A percentile compares a stretch with the other conserved stretches of the same genome.
Conservation (phyloP, 2,329 filamentous ascomycete species). For the Bipolaris zeicola region DNA sequence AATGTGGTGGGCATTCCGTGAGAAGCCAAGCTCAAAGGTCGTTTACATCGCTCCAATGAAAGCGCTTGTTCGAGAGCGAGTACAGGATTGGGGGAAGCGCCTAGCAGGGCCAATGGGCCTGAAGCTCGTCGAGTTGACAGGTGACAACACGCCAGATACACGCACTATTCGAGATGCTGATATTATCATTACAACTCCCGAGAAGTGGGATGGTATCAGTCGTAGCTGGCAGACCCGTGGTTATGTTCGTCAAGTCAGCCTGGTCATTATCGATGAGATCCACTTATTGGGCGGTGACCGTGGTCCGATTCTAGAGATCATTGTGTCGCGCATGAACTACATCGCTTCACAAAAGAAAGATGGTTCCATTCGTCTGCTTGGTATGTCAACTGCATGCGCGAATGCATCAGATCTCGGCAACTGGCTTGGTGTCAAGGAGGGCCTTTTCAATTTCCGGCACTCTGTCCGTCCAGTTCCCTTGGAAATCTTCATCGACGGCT, state of each 20-base stretch:
- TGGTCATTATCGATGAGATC: slow-evolving; percentile 99
- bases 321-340: slow-evolving; percentile 93
- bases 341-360: slow-evolving; percentile 88
- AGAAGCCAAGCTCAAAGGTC: slow-evolving; percentile 92
- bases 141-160: slow-evolving; percentile 97
- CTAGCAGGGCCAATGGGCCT: slow-evolving; percentile 82
- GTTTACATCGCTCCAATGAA: slow-evolving; percentile 99
- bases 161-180: slow-evolving; percentile 94
- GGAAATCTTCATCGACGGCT: slow-evolving; percentile 97
- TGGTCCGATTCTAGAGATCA: slow-evolving; percentile 97
- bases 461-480: slow-evolving; percentile 95
- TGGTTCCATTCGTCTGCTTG: slow-evolving; percentile 85
- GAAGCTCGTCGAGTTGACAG: slow-evolving; percentile 92
- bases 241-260: slow-evolving; percentile 90
- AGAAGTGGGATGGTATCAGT: slow-evolving; percentile 99
- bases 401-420: slow-evolving; percentile 94
- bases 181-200: slow-evolving; percentile 98
- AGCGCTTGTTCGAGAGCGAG: slow-evolving; percentile 91
- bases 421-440: slow-evolving; percentile 96
- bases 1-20: slow-evolving; percentile 99
- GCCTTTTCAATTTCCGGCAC: slow-evolving; percentile 94
- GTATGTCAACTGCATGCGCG: slow-evolving; percentile 99
- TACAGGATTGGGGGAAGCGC: slow-evolving; percentile 89
- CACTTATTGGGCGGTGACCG: slow-evolving; percentile 95
- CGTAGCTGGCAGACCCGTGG: slow-evolving; percentile 98